Percentiles rank a stretch among this genome's conserved stretches.
phyloP scores from a whole-genome alignment of 306 rosid species.

The Leucaena leucocephala region DNA sequence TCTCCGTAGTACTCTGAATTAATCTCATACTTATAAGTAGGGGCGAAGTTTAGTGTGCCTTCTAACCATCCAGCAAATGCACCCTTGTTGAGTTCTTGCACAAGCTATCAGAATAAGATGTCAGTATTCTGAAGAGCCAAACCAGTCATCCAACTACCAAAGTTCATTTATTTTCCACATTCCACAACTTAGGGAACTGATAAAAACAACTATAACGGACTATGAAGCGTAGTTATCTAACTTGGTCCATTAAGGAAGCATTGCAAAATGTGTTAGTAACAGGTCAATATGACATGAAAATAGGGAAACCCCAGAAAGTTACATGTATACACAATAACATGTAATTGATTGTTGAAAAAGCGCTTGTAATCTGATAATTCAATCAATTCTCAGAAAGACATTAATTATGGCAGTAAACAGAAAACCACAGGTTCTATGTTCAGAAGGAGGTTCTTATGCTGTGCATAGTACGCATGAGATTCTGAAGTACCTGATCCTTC shows the following conservation, averaged over 20 bases:
- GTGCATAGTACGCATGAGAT: slow-evolving; percentile 11
- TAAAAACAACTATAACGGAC: neutral
- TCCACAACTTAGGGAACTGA: slow-evolving; percentile 8
- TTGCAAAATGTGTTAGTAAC: neutral
- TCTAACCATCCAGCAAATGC: slow-evolving; percentile 94
- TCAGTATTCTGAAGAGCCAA: slow-evolving; percentile 38
- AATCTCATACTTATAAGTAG: slow-evolving; percentile 86
- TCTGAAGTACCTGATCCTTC: slow-evolving; percentile 78
- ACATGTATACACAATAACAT: neutral
- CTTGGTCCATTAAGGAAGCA: slow-evolving; percentile 21
- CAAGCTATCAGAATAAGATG: slow-evolving; percentile 63
- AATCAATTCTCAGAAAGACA: neutral
- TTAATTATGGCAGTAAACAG: neutral
- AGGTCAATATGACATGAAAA: slow-evolving; percentile 2
- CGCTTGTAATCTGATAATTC: neutral
- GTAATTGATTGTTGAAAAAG: neutral
- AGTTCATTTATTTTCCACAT: slow-evolving; percentile 5
- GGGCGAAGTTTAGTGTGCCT: slow-evolving; percentile 79
- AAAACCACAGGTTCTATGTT: neutral
- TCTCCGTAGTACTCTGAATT: slow-evolving; percentile 84
- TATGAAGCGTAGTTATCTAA: slow-evolving; percentile 1
- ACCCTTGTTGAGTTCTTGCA: slow-evolving; percentile 55
- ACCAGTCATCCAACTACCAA: neutral
- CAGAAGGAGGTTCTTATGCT: slow-evolving; percentile 17
- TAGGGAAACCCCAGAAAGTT: neutral